Percentiles rank a stretch among this genome's conserved stretches.
phyloP scores from a whole-genome alignment of 148 eudicot genomes.

The Pharnaceum exiguum region DNA sequence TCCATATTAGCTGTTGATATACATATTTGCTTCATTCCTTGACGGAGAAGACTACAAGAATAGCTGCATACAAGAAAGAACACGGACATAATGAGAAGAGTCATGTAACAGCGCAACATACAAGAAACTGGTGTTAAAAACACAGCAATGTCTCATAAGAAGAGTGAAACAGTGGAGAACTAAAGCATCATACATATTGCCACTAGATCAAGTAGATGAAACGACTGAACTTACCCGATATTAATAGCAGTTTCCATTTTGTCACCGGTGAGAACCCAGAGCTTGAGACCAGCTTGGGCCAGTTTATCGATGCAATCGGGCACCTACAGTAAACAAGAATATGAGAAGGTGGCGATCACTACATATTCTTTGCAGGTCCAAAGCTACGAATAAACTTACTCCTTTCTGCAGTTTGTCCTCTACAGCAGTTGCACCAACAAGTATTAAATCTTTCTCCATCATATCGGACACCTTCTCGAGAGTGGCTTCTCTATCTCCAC shows the following conservation, averaged over 20 bases:
- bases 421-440: constrained; percentile 93
- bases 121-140: not conserved
- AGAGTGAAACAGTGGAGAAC: too few relatives aligned
- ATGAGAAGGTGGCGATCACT: not conserved
- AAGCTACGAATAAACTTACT: constrained; percentile 29
- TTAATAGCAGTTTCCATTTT: constrained; percentile 99
- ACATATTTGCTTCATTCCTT: constrained; percentile 92
- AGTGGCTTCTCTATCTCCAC: constrained; percentile 65
- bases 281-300: constrained; percentile 96
- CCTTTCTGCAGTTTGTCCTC: constrained; percentile 95
- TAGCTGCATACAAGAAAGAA: constrained; percentile 42
- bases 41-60: constrained; percentile 89
- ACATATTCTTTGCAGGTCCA: not conserved
- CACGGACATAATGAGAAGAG: not conserved
- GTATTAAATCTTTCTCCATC: constrained; percentile 88
- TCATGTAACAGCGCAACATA: not conserved
- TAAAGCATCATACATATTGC: too few relatives aligned
- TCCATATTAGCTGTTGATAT: constrained; percentile 44
- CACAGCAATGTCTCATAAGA: too few relatives aligned
- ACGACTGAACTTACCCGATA: constrained; percentile 63
- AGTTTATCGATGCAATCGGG: constrained; percentile 96
- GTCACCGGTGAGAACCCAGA: constrained; percentile 99
- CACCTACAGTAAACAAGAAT: constrained; percentile 38
- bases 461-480: constrained; percentile 64
- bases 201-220: not conserved